phyloP scores from a whole-genome alignment of 495 filamentous ascomycete genomes.

The Choiromyces venosus region DNA sequence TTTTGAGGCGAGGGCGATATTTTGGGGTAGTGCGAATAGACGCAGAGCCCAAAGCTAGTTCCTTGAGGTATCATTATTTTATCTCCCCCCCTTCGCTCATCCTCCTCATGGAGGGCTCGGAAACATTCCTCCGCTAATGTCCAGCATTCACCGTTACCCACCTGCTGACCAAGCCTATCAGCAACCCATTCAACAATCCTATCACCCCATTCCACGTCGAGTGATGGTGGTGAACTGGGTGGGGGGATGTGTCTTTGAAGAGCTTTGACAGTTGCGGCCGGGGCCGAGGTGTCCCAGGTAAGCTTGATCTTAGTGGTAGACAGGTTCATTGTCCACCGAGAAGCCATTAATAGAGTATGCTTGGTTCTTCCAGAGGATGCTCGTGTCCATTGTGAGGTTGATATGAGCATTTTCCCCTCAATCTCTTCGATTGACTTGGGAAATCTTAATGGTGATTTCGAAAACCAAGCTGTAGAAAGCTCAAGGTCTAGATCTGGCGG shows the following conservation, averaged over 20 bases:
- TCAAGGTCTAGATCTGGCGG: constrained; percentile 44
- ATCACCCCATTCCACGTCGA: constrained; percentile 34
- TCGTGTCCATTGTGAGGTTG: constrained; percentile 35
- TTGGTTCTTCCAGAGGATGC: constrained; percentile 41
- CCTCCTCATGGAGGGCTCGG: constrained; percentile 36
- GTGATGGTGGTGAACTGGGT: constrained; percentile 29
- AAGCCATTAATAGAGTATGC: constrained; percentile 40
- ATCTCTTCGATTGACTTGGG: constrained; percentile 40
- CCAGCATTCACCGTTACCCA: constrained; percentile 49
- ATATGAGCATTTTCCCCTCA: constrained; percentile 29
- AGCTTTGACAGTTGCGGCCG: constrained; percentile 41
- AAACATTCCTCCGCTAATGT: constrained; percentile 45
- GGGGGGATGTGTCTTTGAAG: constrained; percentile 45
- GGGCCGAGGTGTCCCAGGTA: constrained; percentile 46
- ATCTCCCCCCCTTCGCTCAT: constrained; percentile 34
- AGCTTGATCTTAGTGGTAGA: constrained; percentile 44
- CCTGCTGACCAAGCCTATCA: constrained; percentile 40
- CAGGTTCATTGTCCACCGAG: constrained; percentile 43
- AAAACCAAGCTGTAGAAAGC: constrained; percentile 44
- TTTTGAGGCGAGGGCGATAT: constrained; percentile 11
- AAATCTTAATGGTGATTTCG: constrained; percentile 39
- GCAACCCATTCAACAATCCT: constrained; percentile 44
- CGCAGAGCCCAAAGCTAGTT: constrained; percentile 43
- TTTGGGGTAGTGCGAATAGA: constrained; percentile 38
- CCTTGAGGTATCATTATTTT: constrained; percentile 44